Conservation (phyloP, 768 basidiomycete genomes). For the Boletus insuetus region DNA sequence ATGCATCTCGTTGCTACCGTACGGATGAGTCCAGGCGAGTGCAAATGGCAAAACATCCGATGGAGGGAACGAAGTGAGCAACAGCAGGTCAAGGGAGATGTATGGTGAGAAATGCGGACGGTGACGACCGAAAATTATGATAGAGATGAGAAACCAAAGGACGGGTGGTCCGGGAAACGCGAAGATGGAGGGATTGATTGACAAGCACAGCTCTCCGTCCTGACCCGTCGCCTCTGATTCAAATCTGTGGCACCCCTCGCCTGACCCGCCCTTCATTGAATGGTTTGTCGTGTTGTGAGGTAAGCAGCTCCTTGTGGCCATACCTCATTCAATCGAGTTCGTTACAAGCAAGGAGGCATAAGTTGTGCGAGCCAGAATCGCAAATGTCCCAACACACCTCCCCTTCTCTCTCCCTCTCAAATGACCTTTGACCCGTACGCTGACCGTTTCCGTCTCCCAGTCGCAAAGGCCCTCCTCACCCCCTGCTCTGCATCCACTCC, state of each 20-base stretch:
- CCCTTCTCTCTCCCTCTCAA: neutral
- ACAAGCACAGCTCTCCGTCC: constrained; percentile 3
- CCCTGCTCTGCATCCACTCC: constrained; percentile 1
- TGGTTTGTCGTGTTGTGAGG: neutral
- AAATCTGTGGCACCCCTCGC: too few species aligned
- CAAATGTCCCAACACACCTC: neutral
- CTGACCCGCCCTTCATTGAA: neutral
- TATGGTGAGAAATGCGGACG: neutral
- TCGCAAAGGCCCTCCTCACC: neutral
- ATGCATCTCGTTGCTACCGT: too few species aligned
- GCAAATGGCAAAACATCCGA: neutral
- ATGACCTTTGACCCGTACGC: constrained; percentile 26
- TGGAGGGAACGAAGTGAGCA: too few species aligned
- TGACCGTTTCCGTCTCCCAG: constrained; percentile 17
- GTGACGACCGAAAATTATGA: neutral
- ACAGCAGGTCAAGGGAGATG: too few species aligned
- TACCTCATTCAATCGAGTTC: neutral
- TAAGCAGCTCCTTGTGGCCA: neutral
- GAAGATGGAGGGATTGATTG: neutral
- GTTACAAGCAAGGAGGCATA: constrained; percentile 9
- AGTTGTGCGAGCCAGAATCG: neutral
- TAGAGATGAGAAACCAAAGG: neutral
- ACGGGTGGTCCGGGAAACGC: neutral
- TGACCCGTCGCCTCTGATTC: neutral
- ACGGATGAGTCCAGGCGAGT: too few species aligned